Percentiles rank a stretch among this genome's conserved stretches.
These are phyloP conservation scores for Myriosclerotinia curreyana DNA, from an alignment of 2,329 filamentous ascomycete species.

Conservation along the genomic window DNA sequence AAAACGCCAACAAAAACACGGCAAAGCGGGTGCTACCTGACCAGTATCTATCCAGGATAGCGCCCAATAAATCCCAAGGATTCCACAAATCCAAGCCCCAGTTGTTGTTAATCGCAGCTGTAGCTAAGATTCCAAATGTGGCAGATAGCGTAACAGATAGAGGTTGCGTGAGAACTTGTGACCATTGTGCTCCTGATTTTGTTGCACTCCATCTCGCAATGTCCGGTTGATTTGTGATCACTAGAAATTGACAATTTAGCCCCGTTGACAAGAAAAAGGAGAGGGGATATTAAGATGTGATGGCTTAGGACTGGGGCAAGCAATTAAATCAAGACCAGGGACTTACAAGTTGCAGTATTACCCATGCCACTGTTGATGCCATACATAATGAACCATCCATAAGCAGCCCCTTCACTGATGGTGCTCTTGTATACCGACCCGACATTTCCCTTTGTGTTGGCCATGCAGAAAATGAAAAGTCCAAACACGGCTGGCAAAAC, in stretches of 20 bases:
- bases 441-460: slow-evolving; percentile 40
- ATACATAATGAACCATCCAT: slow-evolving; percentile 42
- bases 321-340: neutral
- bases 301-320: neutral
- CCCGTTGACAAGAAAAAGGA: neutral
- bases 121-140: slow-evolving; percentile 37
- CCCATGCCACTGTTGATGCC: slow-evolving; percentile 44
- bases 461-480: slow-evolving; percentile 44
- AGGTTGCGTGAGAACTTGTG: slow-evolving; percentile 41
- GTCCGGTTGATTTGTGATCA: slow-evolving; percentile 46
- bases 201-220: slow-evolving; percentile 43
- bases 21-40: slow-evolving; percentile 44
- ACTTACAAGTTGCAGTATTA: slow-evolving; percentile 39
- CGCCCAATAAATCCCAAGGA: slow-evolving; percentile 49
- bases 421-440: slow-evolving; percentile 33
- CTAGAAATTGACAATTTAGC: neutral
- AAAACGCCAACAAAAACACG: slow-evolving; percentile 46
- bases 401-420: slow-evolving; percentile 24
- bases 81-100: slow-evolving; percentile 42
- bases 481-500: slow-evolving; percentile 42
- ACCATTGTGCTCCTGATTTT: slow-evolving; percentile 41
- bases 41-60: slow-evolving; percentile 34
- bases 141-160: slow-evolving; percentile 26
- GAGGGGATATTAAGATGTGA: neutral
- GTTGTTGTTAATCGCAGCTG: slow-evolving; percentile 37